A percentile compares a stretch with the other conserved stretches of the same genome.
Evolutionary conservation across 1,139 yeast species (phyloP).

Genomic region (Protomyces arabidopsidicola): DNA sequence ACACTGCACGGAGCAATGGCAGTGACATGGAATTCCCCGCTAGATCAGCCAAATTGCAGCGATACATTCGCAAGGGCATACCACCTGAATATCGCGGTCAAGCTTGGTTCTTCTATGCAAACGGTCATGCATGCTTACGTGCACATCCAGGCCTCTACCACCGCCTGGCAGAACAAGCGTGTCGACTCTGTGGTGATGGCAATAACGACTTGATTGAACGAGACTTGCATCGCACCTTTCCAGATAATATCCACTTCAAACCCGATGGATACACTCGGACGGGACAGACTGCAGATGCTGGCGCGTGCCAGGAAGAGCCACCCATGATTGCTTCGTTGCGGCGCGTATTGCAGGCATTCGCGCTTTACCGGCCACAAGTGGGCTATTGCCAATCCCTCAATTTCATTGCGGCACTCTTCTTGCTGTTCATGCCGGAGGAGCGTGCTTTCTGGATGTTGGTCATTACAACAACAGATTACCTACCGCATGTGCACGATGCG

Average conservation of each 20-base stretch:
- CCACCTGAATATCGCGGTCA: constrained; percentile 97
- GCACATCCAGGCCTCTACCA: constrained; percentile 65
- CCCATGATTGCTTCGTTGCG: constrained; percentile 66
- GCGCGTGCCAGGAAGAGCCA: constrained; percentile 45
- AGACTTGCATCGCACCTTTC: constrained; percentile 87
- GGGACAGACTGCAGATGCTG: constrained; percentile 28
- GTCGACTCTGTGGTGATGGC: constrained; percentile 42
- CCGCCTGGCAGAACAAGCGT: constrained; percentile 52
- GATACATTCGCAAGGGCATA: constrained; percentile 82
- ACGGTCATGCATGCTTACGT: constrained; percentile 41
- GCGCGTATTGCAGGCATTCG: constrained; percentile 75
- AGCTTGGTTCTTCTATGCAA: constrained; percentile 96
- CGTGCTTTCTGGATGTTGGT: constrained; percentile 80
- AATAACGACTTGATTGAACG: constrained; percentile 77
- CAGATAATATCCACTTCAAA: constrained; percentile 78
- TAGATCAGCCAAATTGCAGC: constrained; percentile 70
- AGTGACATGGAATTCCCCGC: constrained; percentile 62
- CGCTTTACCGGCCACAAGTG: constrained; percentile 79
- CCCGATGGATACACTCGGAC: constrained; percentile 36
- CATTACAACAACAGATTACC: constrained; percentile 72
- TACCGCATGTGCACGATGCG: constrained; percentile 89
- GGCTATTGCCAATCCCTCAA: constrained; percentile 96
- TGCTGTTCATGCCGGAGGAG: constrained; percentile 84
- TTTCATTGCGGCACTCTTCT: constrained; percentile 77
- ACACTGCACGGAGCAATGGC: constrained; percentile 31